Evolutionary conservation across 257 asterid species (phyloP), one percentile per base, ranked within the genome.

Genomic region (Coffea eugenioides): DNA sequence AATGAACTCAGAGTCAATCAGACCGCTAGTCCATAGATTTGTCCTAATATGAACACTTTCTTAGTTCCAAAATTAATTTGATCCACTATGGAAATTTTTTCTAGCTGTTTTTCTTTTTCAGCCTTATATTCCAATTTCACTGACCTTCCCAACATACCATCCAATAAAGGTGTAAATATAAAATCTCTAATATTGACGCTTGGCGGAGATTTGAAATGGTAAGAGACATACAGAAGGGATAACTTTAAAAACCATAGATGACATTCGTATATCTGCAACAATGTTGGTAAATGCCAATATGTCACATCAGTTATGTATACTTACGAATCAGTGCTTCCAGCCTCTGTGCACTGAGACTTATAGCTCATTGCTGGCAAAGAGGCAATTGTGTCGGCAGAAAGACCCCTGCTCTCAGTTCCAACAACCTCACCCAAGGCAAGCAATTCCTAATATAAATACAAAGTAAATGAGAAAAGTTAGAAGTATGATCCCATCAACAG

Each of bases 361-460:
- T 90, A 95, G 75, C 85, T 90, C 51, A 85, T 73, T 73, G 97
- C 89, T 70, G 97, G 94, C 88, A 95, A 83, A 73, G 98, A 90
- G 79, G 97, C 92, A 83, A 95, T 91, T 52, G 90, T 86, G 79
- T 91, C 95, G 48, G 90, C 91, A 86, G 99, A 86, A 88, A 95
- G 97, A 46, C 99, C 98, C 87, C 98, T 89, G 85, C 11, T 46
- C 51, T 46, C 51, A 11, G 56, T 51, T 12, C 56, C 15, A 51
- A 51, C 56, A 51, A 51, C 56, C 4, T 51, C 56, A 51, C 56
- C 56, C 56, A 51, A 51, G 56, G 56, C 56, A 51, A 51, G 56
- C 56, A 51, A 51, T 1, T 51, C 56, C 56, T 51, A 51, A 51
- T 51, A 11, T 51, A 12, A 51, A 12, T 51, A 51, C 56, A 16